Percentiles rank a stretch among this genome's conserved stretches.
Evolutionary conservation across 2,329 filamentous ascomycete species (phyloP).

Genomic region (Myriosclerotinia scirpicola): DNA sequence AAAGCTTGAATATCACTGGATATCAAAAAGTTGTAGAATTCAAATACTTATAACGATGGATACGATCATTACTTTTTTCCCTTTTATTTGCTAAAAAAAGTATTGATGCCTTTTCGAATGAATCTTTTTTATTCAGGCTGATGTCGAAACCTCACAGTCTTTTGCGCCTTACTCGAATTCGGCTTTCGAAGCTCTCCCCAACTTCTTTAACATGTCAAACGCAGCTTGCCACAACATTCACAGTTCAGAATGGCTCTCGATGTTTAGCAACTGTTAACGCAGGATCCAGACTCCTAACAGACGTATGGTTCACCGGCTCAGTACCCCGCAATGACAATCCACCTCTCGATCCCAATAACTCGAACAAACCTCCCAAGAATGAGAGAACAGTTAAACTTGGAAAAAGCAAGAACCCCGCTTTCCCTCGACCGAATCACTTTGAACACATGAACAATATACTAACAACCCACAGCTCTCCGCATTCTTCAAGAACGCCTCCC

Average conservation of each 20-base stretch:
- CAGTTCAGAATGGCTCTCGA: constrained; percentile 25
- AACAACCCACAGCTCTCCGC: constrained; percentile 53
- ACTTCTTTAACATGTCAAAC: constrained; percentile 19
- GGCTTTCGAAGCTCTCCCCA: constrained; percentile 24
- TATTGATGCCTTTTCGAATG: constrained; percentile 31
- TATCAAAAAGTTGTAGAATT: constrained; percentile 1
- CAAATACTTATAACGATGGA: background rate
- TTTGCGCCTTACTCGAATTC: constrained; percentile 27
- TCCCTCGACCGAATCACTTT: background rate
- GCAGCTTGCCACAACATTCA: background rate
- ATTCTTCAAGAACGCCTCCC: constrained; percentile 67
- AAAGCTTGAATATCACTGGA: constrained; percentile 20
- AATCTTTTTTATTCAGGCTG: constrained; percentile 31
- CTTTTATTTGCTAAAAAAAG: background rate
- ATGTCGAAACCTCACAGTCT: constrained; percentile 38
- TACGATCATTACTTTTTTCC: background rate
- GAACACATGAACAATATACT: constrained; percentile 17
- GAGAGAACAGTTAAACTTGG: constrained; percentile 58
- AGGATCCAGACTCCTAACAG: constrained; percentile 38
- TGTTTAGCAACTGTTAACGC: constrained; percentile 34
- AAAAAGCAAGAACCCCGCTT: constrained; percentile 35
- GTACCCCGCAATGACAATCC: constrained; percentile 26
- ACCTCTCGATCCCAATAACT: constrained; percentile 11
- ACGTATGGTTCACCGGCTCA: constrained; percentile 49
- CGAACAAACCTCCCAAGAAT: constrained; percentile 44